Evolutionary conservation across 805 yeast species (phyloP), one percentile per base, ranked within the genome.

Genomic region (Aciculoconidium aculeatum): DNA sequence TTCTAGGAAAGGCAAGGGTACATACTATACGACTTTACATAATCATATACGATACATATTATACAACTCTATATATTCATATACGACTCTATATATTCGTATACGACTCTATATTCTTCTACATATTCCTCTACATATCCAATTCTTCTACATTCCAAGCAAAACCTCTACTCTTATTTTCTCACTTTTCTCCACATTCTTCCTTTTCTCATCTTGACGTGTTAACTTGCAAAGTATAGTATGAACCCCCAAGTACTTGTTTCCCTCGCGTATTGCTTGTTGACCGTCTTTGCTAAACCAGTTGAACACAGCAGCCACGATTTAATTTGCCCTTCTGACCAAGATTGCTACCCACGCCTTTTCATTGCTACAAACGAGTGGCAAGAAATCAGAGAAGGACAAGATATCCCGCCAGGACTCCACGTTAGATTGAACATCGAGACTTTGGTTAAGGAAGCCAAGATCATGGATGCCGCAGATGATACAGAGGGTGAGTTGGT

Each of bases 391-490:
- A 65, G 58, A 41, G 78, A 72, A 27, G 86, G 78, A n/a, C 95
- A 85, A 45, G 66, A 70, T 6, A 66, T 88, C 3, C 95, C 96
- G 1, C 72, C 72, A 5, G 97, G 96, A 0, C 55, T 83, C 18
- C 88, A 83, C 51, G 74, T 87, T 8, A 65, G 84, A 40, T 44
- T 88, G 41, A 79, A 85, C 49, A 55, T 87, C 34, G 84, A 79
- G n/a, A 77, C 87, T 0, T 78, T 80, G 11, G 53, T 58, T 15
- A 74, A 70, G 43, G 82, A 80, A 51, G 96, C 95, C 1, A 81
- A 75, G 40, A 36, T 80, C 4, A 42, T 75, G 36, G 70, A 61
- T 17, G 47, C 48, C 4, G 58, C 48, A 10, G 42, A 34, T 7
- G 39, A 33, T 4, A 41, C 34, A 7, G 33, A 29, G 7, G 32